Evolutionary conservation across 192 early-diverging fungal species (phyloP), one percentile per base, ranked within the genome.

Genomic region (Coemansia sp.): DNA sequence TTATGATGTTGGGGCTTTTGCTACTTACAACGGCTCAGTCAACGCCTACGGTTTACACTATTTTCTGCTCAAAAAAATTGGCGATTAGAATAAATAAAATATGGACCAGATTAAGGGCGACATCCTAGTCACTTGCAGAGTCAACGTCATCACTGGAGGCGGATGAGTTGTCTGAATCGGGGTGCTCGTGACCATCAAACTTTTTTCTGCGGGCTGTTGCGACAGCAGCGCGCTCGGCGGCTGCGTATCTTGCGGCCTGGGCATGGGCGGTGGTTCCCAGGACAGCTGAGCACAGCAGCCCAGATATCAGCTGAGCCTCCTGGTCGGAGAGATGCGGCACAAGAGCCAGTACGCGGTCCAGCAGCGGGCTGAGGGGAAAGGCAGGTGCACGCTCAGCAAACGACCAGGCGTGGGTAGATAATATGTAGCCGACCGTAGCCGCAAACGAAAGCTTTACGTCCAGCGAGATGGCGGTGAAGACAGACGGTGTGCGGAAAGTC

Each of bases 381-480:
- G 63, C 71, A 0, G 72, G 71, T 19, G 75, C 73, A 25, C 24
- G 75, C 62, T 72, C 75, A 21, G 58, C 61, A 66, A 84, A 84
- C 2, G 70, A 71, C 83, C 83, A 84, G 6, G 76, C 73, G 42
- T 80, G 83, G 3, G 83, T 84, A 19, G 75, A 63, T 36, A 75
- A 33, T 23, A 84, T 84, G 63, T 84, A 84, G 5, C 74, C 80
- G 7, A 75, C 65, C 6, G 75, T 81, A 2, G 79, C 75, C 29
- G 31, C 23, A 42, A 84, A 82, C 23, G 72, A 82, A 27, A 82
- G 67, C 69, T 70, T 75, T 68, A 82, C 70, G 65, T 80, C 80
- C 29, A 78, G 63, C 46, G 71, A 78, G 30, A 60, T 54, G 22
- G 59, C 67, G 14, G 55, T 65, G 39, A 82, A 57, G 67, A 84